Percentiles rank a stretch among this genome's conserved stretches.
These are phyloP conservation scores for Polytrichum commune DNA, from an alignment of 225 moss, liverwort and hornwort genomes.

Conservation along the genomic window DNA sequence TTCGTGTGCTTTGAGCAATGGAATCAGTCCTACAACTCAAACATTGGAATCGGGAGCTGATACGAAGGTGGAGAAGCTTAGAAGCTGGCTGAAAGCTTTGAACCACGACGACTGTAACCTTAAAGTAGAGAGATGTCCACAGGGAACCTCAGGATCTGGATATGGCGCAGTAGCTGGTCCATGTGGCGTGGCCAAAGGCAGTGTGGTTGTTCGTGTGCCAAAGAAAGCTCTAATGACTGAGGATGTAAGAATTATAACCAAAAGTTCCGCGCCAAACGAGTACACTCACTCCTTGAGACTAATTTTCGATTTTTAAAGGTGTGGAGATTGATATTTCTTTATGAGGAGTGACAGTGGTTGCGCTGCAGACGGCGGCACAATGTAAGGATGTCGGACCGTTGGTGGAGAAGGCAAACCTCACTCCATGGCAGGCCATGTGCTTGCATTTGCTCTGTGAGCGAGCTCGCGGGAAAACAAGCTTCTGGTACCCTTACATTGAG, in stretches of 20 bases:
- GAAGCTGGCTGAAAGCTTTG: slow-evolving; percentile 57
- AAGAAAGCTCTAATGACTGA: slow-evolving; percentile 83
- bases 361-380: slow-evolving; percentile 67
- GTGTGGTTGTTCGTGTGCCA: slow-evolving; percentile 74
- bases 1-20: slow-evolving; percentile 9
- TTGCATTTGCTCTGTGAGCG: slow-evolving; percentile 86
- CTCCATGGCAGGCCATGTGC: slow-evolving; percentile 87
- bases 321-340: slow-evolving; percentile 2
- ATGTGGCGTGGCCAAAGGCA: slow-evolving; percentile 65
- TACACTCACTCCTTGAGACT: no score
- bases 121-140: slow-evolving; percentile 66
- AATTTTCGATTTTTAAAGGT: background rate
- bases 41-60: slow-evolving; percentile 14
- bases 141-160: slow-evolving; percentile 57
- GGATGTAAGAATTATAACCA: slow-evolving; percentile 35
- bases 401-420: slow-evolving; percentile 56
- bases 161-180: slow-evolving; percentile 84
- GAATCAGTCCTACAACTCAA: slow-evolving; percentile 7
- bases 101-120: slow-evolving; percentile 77
- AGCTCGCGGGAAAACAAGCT: slow-evolving; percentile 67
- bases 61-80: slow-evolving; percentile 57
- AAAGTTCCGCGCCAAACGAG: no score
- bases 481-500: slow-evolving; percentile 80
- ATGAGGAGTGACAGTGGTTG: slow-evolving; percentile 2
- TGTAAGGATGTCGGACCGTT: slow-evolving; percentile 70